Evolutionary conservation across 306 rosid species (phyloP).

Genomic region (Begonia loranthoides): DNA sequence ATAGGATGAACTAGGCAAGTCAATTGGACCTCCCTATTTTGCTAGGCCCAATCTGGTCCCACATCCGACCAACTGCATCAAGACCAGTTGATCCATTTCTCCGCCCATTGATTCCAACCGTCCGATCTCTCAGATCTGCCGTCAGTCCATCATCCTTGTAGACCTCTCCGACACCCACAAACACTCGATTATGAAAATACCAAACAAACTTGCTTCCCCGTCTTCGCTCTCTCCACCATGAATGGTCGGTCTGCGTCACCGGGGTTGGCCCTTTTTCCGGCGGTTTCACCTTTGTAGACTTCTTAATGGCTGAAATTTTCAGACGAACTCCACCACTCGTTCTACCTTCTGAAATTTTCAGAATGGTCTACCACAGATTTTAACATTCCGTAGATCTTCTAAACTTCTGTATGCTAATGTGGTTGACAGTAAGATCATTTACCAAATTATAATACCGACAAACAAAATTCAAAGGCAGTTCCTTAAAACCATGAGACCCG

Average conservation of each 20-base stretch:
- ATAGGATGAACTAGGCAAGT: too few species aligned
- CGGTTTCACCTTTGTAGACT: slow-evolving; percentile 23
- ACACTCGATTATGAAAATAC: slow-evolving; percentile 13
- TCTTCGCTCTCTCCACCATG: slow-evolving; percentile 10
- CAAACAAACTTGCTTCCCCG: slow-evolving; percentile 13
- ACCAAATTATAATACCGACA: too few species aligned
- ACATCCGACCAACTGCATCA: slow-evolving; percentile 50
- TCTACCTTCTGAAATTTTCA: slow-evolving; percentile 15
- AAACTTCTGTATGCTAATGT: too few species aligned
- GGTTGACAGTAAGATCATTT: too few species aligned
- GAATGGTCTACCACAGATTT: slow-evolving; percentile 2
- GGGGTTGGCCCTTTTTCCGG: slow-evolving; percentile 25
- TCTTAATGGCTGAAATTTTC: slow-evolving; percentile 16
- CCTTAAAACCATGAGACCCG: too few species aligned
- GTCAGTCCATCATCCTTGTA: slow-evolving; percentile 13
- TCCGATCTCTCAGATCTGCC: slow-evolving; percentile 17
- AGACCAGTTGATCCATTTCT: slow-evolving; percentile 36
- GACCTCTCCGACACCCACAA: slow-evolving; percentile 11
- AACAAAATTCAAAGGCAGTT: too few species aligned
- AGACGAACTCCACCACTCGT: slow-evolving; percentile 16
- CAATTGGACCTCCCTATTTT: too few species aligned
- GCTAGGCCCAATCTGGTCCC: slow-evolving; percentile 7
- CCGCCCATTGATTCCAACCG: slow-evolving; percentile 31
- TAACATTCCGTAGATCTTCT: too few species aligned
- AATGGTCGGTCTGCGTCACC: slow-evolving; percentile 41